Conservation (phyloP, 1,139 yeast species). For the Meyerozyma carpophila region DNA sequence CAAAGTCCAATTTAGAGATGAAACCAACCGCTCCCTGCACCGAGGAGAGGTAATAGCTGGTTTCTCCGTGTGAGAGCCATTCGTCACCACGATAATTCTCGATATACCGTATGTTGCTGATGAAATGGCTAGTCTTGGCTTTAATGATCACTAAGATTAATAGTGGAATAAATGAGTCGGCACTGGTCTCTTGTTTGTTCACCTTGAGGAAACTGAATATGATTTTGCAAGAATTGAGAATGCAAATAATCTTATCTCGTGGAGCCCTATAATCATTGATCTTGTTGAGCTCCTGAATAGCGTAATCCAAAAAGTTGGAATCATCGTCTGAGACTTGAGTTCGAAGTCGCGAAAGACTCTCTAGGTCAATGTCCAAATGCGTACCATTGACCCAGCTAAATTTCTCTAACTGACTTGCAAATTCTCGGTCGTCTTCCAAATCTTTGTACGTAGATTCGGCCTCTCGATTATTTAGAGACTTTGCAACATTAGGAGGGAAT, state of each 20-base stretch:
- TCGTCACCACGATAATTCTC: conserved; percentile 75
- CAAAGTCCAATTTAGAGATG: conserved; percentile 53
- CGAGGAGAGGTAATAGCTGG: conserved; percentile 84
- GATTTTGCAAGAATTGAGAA: conserved; percentile 87
- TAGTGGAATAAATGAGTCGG: conserved; percentile 88
- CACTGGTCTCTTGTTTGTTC: conserved; percentile 68
- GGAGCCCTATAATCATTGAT: conserved; percentile 87
- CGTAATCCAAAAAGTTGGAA: conserved; percentile 59
- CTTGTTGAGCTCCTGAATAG: conserved; percentile 67
- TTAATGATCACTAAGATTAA: conserved; percentile 74
- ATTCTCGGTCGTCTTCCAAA: conserved; percentile 51
- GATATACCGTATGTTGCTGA: conserved; percentile 78
- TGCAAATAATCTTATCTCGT: conserved; percentile 87
- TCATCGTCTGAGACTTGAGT: conserved; percentile 31
- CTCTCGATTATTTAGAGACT: conserved; percentile 27
- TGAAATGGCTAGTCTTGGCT: conserved; percentile 55
- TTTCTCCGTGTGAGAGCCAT: conserved; percentile 72
- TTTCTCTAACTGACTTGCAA: conserved; percentile 54
- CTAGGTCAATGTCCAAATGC: conserved; percentile 73
- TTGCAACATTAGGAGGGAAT: conserved; percentile 70
- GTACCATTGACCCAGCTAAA: conserved; percentile 71
- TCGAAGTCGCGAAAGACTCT: conserved; percentile 15
- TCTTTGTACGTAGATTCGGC: conserved; percentile 42
- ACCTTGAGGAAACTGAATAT: conserved; percentile 81
- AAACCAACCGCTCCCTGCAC: conserved; percentile 80